Evolutionary conservation across 2,329 filamentous ascomycete genomes (phyloP), one percentile per base, ranked within the genome.

Genomic region (Thielaviopsis populi): DNA sequence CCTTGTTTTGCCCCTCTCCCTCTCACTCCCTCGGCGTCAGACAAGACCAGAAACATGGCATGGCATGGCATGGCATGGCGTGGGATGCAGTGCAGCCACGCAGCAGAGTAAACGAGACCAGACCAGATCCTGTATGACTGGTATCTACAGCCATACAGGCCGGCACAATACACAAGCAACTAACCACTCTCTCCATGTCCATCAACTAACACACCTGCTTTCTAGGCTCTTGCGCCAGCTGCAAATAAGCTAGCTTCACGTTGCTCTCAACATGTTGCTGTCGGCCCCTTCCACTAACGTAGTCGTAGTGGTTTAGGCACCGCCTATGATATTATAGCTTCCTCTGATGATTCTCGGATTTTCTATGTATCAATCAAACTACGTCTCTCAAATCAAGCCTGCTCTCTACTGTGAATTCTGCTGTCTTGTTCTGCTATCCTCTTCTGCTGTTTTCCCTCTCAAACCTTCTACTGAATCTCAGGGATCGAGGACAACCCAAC

Each of bases 151-250:
- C 42, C 42, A 5, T 15, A n/a, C 42, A 37, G 30, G 30, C 30
- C 7, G 30, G 22, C 50, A 27, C 22, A 54, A 27, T n/a, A n/a
- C 27, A 27, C 50, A 56, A 33, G 2, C 30, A 33, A 37, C 53
- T 2, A 37, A 11, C 24, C 27, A n/a, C 42, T 19, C n/a, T 37
- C 30, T n/a, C 50, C 17, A 37, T 24, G 19, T 10, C 2, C 24
- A 56, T 8, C 10, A 56, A 62, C 60, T 62, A 41, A 62, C 60
- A 6, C 24, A 37, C 6, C 17, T 42, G 19, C 22, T 62, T 22
- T 59, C 24, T 37, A 63, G 62, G 62, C 62, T 42, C 62, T 30
- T 63, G 62, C 62, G 19, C 62, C 33, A 30, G 24, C 62, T 63
- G 62, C 62, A 63, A 63, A 59, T 59, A 63, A 58, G 15, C 42